Evolutionary conservation across 352 stramenopile species (phyloP).

Genomic region (Globisporangium acanthophoron): DNA sequence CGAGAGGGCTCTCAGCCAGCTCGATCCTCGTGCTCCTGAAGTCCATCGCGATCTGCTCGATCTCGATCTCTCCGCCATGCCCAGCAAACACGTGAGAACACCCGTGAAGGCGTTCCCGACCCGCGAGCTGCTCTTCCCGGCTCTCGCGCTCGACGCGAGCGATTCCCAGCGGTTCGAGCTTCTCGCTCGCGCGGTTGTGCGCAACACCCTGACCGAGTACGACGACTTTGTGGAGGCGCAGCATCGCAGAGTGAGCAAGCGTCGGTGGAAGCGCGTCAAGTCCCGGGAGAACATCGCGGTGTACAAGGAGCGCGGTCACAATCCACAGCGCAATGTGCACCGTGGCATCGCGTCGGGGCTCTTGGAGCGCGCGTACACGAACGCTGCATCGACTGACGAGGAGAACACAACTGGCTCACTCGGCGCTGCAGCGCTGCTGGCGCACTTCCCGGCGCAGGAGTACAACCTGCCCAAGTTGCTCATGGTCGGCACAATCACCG

Average conservation of each 20-base stretch:
- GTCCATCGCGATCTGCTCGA: not conserved
- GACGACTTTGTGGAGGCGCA: conserved; percentile 16
- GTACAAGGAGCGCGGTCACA: conserved; percentile 32
- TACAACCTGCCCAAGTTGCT: conserved; percentile 35
- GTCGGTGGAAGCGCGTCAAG: conserved; percentile 48
- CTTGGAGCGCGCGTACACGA: not conserved
- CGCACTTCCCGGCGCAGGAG: not conserved
- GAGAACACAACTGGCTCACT: conserved; percentile 5
- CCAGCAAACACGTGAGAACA: not conserved
- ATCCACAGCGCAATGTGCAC: conserved; percentile 4
- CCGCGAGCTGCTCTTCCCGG: conserved; percentile 18
- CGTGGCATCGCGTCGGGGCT: not conserved
- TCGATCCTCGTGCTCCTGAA: not conserved
- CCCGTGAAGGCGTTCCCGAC: conserved; percentile 1
- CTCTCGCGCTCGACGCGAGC: conserved; percentile 22
- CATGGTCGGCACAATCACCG: conserved; percentile 36
- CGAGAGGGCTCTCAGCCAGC: not conserved
- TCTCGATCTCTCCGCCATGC: not conserved
- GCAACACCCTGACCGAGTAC: conserved; percentile 26
- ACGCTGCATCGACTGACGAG: not conserved
- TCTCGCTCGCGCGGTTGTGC: conserved; percentile 25
- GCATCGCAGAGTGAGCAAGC: conserved; percentile 25
- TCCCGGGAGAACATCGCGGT: conserved; percentile 39
- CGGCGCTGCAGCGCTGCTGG: conserved; percentile 9
- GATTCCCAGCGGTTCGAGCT: conserved; percentile 17